A percentile compares a stretch with the other conserved stretches of the same genome.
Conservation (phyloP, 1,139 yeast species). For the Saccharomyces uvarum region DNA sequence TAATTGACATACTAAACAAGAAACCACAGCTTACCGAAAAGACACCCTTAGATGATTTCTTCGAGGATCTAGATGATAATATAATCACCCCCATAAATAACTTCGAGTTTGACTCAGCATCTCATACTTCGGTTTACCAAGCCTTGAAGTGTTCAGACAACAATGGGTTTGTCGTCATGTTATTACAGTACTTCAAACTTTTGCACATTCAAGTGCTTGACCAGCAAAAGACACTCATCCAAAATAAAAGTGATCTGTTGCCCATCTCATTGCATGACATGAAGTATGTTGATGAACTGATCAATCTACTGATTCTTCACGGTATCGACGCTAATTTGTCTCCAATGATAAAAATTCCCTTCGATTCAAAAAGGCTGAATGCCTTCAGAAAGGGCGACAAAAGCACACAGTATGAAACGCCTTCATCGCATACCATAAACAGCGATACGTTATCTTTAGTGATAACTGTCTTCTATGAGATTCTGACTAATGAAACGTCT, state of each 20-base stretch:
- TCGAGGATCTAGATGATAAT: slow-evolving; percentile 18
- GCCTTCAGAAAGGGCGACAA: slow-evolving; percentile 34
- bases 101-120: not conserved
- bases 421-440: slow-evolving; percentile 7
- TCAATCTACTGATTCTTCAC: slow-evolving; percentile 57
- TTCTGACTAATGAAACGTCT: slow-evolving; percentile 5
- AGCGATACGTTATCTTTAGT: slow-evolving; percentile 12
- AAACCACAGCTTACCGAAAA: slow-evolving; percentile 30
- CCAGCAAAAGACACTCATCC: slow-evolving; percentile 5
- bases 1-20: slow-evolving; percentile 7
- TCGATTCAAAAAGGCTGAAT: slow-evolving; percentile 50
- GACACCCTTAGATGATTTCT: slow-evolving; percentile 35
- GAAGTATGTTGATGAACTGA: slow-evolving; percentile 57
- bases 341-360: slow-evolving; percentile 54
- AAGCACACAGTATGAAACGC: slow-evolving; percentile 16
- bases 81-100: slow-evolving; percentile 11
- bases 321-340: slow-evolving; percentile 65
- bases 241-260: slow-evolving; percentile 39
- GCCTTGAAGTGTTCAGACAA: slow-evolving; percentile 23
- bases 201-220: slow-evolving; percentile 10
- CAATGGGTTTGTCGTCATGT: slow-evolving; percentile 23
- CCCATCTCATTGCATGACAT: slow-evolving; percentile 79
- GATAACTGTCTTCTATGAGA: slow-evolving; percentile 9
- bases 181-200: slow-evolving; percentile 17
- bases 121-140: slow-evolving; percentile 8